Evolutionary conservation across 768 basidiomycete species (phyloP).

Genomic region (Exsudoporus frostii): DNA sequence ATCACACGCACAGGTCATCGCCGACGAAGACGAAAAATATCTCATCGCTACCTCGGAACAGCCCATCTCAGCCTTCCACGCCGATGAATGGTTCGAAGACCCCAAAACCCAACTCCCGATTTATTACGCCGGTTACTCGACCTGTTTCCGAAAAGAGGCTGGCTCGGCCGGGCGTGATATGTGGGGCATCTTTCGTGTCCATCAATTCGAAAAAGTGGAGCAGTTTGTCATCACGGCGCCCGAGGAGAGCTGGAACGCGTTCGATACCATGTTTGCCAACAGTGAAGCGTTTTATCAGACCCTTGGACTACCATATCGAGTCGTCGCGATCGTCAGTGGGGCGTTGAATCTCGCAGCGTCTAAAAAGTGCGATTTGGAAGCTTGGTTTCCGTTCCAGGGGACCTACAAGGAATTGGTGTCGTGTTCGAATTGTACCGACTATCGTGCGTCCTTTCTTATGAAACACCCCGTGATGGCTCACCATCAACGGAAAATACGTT

Average conservation of each 20-base stretch:
- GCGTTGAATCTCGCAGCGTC: slow-evolving; percentile 95
- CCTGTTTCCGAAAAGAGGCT: slow-evolving; percentile 99
- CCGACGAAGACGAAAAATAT: slow-evolving; percentile 92
- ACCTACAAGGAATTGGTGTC: slow-evolving; percentile 97
- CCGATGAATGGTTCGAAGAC: slow-evolving; percentile 96
- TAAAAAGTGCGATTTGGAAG: slow-evolving; percentile 97
- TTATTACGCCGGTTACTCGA: slow-evolving; percentile 84
- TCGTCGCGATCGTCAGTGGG: slow-evolving; percentile 93
- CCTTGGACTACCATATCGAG: slow-evolving; percentile 86
- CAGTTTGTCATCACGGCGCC: slow-evolving; percentile 96
- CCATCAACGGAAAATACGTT: neutral
- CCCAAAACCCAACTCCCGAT: slow-evolving; percentile 91
- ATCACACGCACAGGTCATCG: slow-evolving; percentile 59
- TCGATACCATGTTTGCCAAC: slow-evolving; percentile 85
- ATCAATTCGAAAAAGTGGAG: slow-evolving; percentile 99
- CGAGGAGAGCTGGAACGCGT: slow-evolving; percentile 90
- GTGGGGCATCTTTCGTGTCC: slow-evolving; percentile 99
- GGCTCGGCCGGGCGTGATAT: slow-evolving; percentile 96
- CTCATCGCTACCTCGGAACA: slow-evolving; percentile 99
- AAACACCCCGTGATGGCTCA: neutral
- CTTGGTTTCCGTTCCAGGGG: slow-evolving; percentile 98
- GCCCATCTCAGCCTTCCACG: slow-evolving; percentile 93
- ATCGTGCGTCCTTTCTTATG: slow-evolving; percentile 62
- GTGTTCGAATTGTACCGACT: slow-evolving; percentile 98
- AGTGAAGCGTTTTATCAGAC: slow-evolving; percentile 97